Base-by-base conservation (phyloP, 202 grass and related monocot species). In the Schoenoplectus triqueter region DNA sequence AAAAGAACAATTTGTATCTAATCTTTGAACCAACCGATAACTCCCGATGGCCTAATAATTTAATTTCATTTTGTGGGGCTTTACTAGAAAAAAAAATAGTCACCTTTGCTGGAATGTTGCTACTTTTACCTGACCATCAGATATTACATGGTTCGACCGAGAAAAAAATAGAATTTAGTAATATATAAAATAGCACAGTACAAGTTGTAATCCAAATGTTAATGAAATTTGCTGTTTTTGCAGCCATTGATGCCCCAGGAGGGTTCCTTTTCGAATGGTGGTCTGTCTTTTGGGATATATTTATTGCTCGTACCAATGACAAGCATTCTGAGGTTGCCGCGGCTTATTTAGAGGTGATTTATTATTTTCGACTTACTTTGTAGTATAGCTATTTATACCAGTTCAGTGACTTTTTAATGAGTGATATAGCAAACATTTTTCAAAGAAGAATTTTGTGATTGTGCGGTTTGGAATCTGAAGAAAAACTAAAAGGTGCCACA, bases 261-360 rank as follows among this genome's bases (percentile, higher is more conserved):
- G 97, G 97, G 39, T 99, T 99, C 91, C 93, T 99, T 46, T 99
- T 99, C 88, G 97, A 99, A 84, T 99, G 97, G 97, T 99, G 97
- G 97, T 99, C 96, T 17, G 96, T 99, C 56, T 99, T 98, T 86
- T 98, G 95, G 95, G 95, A 98, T 84, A 98, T 98, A 78, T 98
- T 98, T 80, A 98, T 98, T 62, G 97, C 97, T 80, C 88, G 93
- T 60, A 99, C 97, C 39, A 99, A 99, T 74, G 97, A 99, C 69
- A 99, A 99, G 49, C 97, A 99, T 88, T 99, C 97, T 66, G 97
- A 99, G 83, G 91, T 93, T 87, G 97, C 97, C 54, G 97, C 90
- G 0, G 92, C 97, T 45, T 99, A 99, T 85, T 89, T 99, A 73
- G 97, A 99, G 91, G 96, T 98, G 83, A n/a, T 40, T 49, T 18